phyloP scores from a whole-genome alignment of 306 rosid genomes.

The Oxytropis ochrocephala region DNA sequence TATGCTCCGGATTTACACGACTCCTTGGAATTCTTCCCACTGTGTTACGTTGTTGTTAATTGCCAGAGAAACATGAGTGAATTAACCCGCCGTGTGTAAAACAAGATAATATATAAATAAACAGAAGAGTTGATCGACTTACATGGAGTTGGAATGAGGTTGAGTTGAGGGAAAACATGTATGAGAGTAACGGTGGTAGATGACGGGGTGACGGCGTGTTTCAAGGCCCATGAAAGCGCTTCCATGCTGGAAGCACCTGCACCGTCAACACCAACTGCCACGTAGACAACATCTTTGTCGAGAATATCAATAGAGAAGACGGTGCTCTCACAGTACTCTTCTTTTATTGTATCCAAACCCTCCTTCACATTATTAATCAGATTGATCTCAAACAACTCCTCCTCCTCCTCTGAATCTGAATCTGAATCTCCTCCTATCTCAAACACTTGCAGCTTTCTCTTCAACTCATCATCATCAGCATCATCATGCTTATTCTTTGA shows the following conservation, averaged over 20 bases:
- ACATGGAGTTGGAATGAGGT: conserved; percentile 63
- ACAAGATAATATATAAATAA: too few relatives aligned
- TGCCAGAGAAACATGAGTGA: neutral
- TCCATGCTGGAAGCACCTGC: conserved; percentile 42
- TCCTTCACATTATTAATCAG: conserved; percentile 7
- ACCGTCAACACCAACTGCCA: conserved; percentile 37
- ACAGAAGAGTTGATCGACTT: too few relatives aligned
- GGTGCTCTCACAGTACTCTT: conserved; percentile 36
- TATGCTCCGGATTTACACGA: conserved; percentile 14
- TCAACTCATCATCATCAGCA: neutral
- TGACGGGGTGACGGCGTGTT: conserved; percentile 34
- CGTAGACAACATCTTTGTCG: conserved; percentile 40
- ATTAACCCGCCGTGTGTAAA: too few relatives aligned
- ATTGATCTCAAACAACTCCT: conserved; percentile 18
- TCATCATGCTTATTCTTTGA: too few relatives aligned
- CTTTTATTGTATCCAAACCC: conserved; percentile 46
- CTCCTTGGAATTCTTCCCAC: conserved; percentile 41
- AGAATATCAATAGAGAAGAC: conserved; percentile 32
- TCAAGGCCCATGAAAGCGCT: conserved; percentile 59
- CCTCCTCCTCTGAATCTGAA: conserved; percentile 18
- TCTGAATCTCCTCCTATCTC: conserved; percentile 41
- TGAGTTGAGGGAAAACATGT: conserved; percentile 60
- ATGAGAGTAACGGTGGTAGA: conserved; percentile 36
- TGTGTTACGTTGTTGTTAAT: conserved; percentile 17
- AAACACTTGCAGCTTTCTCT: conserved; percentile 20